Base-by-base conservation (phyloP, 2,329 filamentous ascomycete genomes). In the Stachybotrys chlorohalonatus region DNA sequence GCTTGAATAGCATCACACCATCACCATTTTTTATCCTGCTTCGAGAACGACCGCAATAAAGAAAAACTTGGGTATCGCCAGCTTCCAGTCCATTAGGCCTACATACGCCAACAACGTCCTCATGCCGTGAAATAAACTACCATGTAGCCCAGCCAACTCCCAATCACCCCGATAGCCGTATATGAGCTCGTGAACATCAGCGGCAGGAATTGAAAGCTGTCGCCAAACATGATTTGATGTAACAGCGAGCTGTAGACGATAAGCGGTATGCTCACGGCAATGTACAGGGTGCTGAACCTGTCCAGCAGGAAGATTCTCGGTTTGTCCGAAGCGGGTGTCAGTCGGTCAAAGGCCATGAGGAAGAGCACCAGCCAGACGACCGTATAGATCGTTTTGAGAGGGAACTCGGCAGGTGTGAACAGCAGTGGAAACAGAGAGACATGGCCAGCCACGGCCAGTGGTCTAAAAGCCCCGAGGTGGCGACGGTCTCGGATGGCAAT, bases 151-250 rank as follows among this genome's bases (percentile, higher is more conserved):
- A 96, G 65, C 93, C 93, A 97, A 72, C 94, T 97, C 3, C 90
- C 91, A 16, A 96, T 84, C 1, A 97, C 92, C n/a, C 94, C 94
- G 55, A 97, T 77, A 5, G 94, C 94, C 39, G 88, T 90, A 70
- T 97, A 99, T 11, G 89, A 88, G 75, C 93, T 97, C 62, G 86
- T 96, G 67, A 97, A 94, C 93, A 99, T 97, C 62, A 97, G 75
- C 31, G 94, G 94, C 54, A 99, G 72, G 70, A 97, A 99, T 71
- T 96, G 90, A 63, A 89, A 90, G 59, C 77, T 82, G 64, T 84
- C 81, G 0, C 91, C 91, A 73, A 96, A 96, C 5, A 95, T 73
- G n/a, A 93, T 69, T 51, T 83, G 81, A 69, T 99, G 94, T 7
- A 94, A 60, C 52, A 96, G 70, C 11, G 91, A 95, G 69, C 89